Evolutionary conservation across 2,329 filamentous ascomycete species (phyloP).

Genomic region (Venturia aucupariae): DNA sequence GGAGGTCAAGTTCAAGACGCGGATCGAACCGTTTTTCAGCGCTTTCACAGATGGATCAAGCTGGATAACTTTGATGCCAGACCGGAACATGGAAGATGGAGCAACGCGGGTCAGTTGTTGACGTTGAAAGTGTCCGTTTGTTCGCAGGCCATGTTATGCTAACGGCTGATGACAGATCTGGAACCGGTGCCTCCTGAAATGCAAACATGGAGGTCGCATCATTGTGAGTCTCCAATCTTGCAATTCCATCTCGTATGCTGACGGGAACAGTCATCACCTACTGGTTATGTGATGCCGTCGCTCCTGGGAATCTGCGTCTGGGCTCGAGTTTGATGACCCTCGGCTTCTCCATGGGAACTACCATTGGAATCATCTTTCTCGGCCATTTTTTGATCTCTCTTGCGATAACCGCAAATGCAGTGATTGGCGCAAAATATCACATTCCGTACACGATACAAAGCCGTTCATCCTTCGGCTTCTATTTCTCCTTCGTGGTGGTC

Average conservation of each 20-base stretch:
- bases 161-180: no score
- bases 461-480: conserved; percentile 34
- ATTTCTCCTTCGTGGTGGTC: conserved; percentile 32
- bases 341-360: conserved; percentile 18
- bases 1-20: neutral
- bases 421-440: conserved; percentile 27
- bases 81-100: conserved; percentile 6
- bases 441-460: conserved; percentile 36
- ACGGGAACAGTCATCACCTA: conserved; percentile 16
- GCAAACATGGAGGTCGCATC: conserved; percentile 9
- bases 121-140: neutral
- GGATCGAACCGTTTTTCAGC: neutral
- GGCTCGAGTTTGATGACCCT: conserved; percentile 19
- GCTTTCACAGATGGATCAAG: conserved; percentile 1
- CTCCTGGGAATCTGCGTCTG: conserved; percentile 18
- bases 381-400: conserved; percentile 18
- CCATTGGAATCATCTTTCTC: conserved; percentile 19
- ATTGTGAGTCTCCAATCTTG: neutral
- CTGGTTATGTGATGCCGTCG: conserved; percentile 21
- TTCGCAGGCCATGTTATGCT: no score
- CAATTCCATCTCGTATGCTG: neutral
- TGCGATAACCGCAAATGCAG: conserved; percentile 19
- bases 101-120: neutral
- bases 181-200: neutral
- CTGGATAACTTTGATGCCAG: neutral